phyloP scores from a whole-genome alignment of 2,329 filamentous ascomycete genomes.

The Hypoxylon sp. region DNA sequence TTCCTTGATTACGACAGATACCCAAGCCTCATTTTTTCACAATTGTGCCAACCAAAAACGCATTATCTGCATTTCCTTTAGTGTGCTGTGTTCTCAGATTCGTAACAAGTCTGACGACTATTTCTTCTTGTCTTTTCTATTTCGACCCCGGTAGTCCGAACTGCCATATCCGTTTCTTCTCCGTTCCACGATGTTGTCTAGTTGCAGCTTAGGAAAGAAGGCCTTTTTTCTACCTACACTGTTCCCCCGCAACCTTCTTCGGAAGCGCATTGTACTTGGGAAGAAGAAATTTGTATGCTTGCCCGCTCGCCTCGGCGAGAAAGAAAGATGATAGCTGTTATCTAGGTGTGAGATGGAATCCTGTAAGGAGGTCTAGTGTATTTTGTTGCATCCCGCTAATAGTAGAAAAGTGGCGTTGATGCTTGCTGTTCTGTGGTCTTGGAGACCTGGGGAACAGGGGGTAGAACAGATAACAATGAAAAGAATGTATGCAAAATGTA shows the following conservation, averaged over 20 bases:
- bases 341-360: slow-evolving; percentile 3
- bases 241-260: slow-evolving; percentile 44
- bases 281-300: slow-evolving; percentile 21
- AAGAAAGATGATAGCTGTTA: slow-evolving; percentile 25
- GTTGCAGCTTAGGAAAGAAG: slow-evolving; percentile 18
- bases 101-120: slow-evolving; percentile 32
- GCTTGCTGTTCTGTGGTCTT: slow-evolving; percentile 27
- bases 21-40: slow-evolving; percentile 38
- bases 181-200: slow-evolving; percentile 11
- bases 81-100: slow-evolving; percentile 37
- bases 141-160: background rate
- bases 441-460: slow-evolving; percentile 21
- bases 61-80: slow-evolving; percentile 44
- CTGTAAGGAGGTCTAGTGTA: slow-evolving; percentile 21
- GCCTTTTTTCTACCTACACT: background rate
- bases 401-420: slow-evolving; percentile 21
- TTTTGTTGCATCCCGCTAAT: slow-evolving; percentile 31
- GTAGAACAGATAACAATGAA: slow-evolving; percentile 17
- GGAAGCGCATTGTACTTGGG: slow-evolving; percentile 33
- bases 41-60: slow-evolving; percentile 35
- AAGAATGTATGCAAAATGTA: slow-evolving; percentile 36
- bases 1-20: slow-evolving; percentile 48
- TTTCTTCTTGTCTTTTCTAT: slow-evolving; percentile 14
- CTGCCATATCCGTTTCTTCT: slow-evolving; percentile 28
- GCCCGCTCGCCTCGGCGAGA: slow-evolving; percentile 22